phyloP scores from a whole-genome alignment of 1,284 basidiomycete species.

The Coriolopsis trogii region DNA sequence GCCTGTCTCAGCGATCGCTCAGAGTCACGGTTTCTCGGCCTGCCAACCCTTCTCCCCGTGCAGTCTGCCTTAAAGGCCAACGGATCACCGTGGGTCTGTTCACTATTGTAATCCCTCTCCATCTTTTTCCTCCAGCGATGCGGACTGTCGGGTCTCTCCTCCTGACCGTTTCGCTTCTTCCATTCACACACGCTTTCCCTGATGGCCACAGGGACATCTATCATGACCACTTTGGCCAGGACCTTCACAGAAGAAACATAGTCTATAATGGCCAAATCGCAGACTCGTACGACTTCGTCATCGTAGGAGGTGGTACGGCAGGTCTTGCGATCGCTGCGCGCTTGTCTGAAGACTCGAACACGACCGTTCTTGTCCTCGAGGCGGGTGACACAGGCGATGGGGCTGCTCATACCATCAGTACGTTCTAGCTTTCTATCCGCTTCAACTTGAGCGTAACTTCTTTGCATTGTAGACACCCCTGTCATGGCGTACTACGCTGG shows the following conservation, averaged over 20 bases:
- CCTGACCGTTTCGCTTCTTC: conserved; percentile 28
- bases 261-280: conserved; percentile 40
- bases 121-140: conserved; percentile 19
- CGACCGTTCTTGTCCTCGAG: conserved; percentile 75
- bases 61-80: too few species aligned
- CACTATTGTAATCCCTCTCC: too few species aligned
- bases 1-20: too few species aligned
- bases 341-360: conserved; percentile 68
- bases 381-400: conserved; percentile 65
- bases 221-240: conserved; percentile 25
- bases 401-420: conserved; percentile 42
- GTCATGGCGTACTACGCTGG: conserved; percentile 53
- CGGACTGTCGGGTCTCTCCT: conserved; percentile 29
- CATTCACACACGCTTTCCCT: conserved; percentile 20
- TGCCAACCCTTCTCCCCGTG: too few species aligned
- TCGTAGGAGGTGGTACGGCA: conserved; percentile 70
- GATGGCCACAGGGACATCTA: conserved; percentile 28
- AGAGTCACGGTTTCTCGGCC: too few species aligned
- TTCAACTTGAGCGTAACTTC: not conserved
- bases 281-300: conserved; percentile 58
- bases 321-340: conserved; percentile 74
- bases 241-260: conserved; percentile 41
- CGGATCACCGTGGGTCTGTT: too few species aligned
- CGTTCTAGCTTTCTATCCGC: conserved; percentile 15
- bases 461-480: conserved; percentile 41